Evolutionary conservation across 371 early-diverging fungal species (phyloP).

Genomic region (Batrachochytrium dendrobatidis): DNA sequence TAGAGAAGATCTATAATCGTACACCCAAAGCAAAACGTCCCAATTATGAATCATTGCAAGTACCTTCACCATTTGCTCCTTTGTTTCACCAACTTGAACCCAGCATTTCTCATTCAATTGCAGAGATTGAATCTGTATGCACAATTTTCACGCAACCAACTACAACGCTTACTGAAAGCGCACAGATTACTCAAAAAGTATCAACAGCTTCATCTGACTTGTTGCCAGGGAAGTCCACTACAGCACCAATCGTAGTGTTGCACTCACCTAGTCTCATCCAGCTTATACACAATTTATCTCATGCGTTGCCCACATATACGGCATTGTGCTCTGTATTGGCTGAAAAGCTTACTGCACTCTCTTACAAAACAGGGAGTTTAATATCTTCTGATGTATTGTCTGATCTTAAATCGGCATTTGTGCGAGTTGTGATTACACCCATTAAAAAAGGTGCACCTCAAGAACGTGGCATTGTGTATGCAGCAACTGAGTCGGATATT

Average conservation of each 20-base stretch:
- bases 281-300: neutral
- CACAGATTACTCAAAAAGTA: neutral
- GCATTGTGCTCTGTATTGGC: neutral
- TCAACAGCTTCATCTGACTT: neutral
- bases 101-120: too few species aligned
- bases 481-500: conserved; percentile 23
- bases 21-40: conserved; percentile 65
- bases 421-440: conserved; percentile 41
- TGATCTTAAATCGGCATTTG: conserved; percentile 22
- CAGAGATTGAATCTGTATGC: too few species aligned
- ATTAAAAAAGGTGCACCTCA: conserved; percentile 45
- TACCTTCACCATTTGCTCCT: conserved; percentile 57
- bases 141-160: neutral
- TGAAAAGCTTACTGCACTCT: neutral
- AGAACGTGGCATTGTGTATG: conserved; percentile 46
- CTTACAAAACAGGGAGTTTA: neutral
- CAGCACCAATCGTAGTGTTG: neutral
- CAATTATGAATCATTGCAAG: conserved; percentile 55
- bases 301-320: neutral
- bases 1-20: conserved; percentile 41
- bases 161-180: neutral
- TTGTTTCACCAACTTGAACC: conserved; percentile 44
- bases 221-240: neutral
- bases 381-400: neutral
- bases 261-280: neutral